These are phyloP conservation scores for Myrmaecium sp. DNA, from an alignment of 2,329 filamentous ascomycete genomes.

Conservation along the genomic window DNA sequence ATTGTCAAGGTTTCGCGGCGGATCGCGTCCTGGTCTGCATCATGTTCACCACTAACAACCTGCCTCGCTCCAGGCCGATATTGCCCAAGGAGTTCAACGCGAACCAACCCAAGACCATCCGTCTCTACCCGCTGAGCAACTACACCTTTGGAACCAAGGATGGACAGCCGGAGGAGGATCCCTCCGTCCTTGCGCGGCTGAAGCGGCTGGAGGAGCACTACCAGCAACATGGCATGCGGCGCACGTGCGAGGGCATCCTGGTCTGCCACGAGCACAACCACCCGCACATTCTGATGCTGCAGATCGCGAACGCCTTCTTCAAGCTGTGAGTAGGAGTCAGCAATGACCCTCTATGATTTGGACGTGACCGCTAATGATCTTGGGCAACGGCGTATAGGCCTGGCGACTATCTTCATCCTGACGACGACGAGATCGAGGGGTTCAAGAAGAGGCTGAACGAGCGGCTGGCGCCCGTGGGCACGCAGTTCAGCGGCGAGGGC, in stretches of 20 bases:
- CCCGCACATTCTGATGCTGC: constrained; percentile 94
- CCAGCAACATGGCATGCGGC: constrained; percentile 78
- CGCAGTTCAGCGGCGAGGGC: constrained; percentile 62
- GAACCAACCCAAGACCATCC: constrained; percentile 78
- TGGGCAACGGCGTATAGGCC: too few relatives aligned
- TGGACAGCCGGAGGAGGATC: constrained; percentile 93
- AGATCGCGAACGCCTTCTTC: constrained; percentile 99
- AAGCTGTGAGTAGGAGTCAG: constrained; percentile 45
- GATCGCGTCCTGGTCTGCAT: constrained; percentile 1
- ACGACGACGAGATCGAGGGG: constrained; percentile 83
- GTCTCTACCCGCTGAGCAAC: constrained; percentile 87
- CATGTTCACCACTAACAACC: constrained; percentile 2
- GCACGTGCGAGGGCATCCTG: constrained; percentile 90
- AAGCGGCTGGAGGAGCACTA: constrained; percentile 96
- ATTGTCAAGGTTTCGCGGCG: background rate
- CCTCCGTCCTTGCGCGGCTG: constrained; percentile 79
- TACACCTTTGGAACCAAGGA: constrained; percentile 99
- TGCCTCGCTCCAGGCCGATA: constrained; percentile 38
- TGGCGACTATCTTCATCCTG: constrained; percentile 79
- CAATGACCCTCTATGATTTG: too few relatives aligned
- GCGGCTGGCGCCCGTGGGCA: constrained; percentile 78
- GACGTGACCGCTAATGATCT: background rate
- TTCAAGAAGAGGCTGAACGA: constrained; percentile 91
- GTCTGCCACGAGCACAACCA: constrained; percentile 99
- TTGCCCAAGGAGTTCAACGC: constrained; percentile 71